These are phyloP conservation scores for Isabelozyma rhagii DNA, from an alignment of 805 yeast genomes.

Conservation along the genomic window DNA sequence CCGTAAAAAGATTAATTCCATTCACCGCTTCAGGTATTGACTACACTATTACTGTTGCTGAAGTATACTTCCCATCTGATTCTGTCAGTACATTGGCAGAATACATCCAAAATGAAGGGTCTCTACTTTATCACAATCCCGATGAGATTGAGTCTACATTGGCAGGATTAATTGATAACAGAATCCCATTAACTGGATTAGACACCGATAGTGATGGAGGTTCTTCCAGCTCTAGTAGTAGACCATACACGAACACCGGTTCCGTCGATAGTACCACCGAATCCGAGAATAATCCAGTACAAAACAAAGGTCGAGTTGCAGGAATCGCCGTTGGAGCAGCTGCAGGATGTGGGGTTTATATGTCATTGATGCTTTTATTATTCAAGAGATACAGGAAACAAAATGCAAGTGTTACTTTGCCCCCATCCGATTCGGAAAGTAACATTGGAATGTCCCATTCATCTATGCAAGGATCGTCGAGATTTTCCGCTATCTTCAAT, in stretches of 20 bases:
- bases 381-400: constrained; percentile 48
- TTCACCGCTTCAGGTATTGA: constrained; percentile 49
- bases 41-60: constrained; percentile 85
- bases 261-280: constrained; percentile 28
- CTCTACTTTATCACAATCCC: constrained; percentile 59
- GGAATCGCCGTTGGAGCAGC: constrained; percentile 85
- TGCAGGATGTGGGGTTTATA: constrained; percentile 67
- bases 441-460: constrained; percentile 20
- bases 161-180: constrained; percentile 68
- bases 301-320: constrained; percentile 47
- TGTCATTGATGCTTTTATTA: constrained; percentile 55
- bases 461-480: constrained; percentile 14
- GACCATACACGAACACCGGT: constrained; percentile 21
- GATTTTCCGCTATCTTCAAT: constrained; percentile 26
- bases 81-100: constrained; percentile 48
- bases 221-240: constrained; percentile 10
- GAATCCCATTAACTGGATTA: constrained; percentile 56
- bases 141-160: constrained; percentile 53
- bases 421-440: constrained; percentile 39
- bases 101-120: constrained; percentile 47
- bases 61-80: constrained; percentile 70
- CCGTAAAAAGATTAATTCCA: constrained; percentile 73
- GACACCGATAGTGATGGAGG: constrained; percentile 9
- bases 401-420: constrained; percentile 36
- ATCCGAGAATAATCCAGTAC: constrained; percentile 5